Evolutionary conservation across 495 filamentous ascomycete species (phyloP), one percentile per base, ranked within the genome.

Genomic region (Lophiostoma macrostomum): DNA sequence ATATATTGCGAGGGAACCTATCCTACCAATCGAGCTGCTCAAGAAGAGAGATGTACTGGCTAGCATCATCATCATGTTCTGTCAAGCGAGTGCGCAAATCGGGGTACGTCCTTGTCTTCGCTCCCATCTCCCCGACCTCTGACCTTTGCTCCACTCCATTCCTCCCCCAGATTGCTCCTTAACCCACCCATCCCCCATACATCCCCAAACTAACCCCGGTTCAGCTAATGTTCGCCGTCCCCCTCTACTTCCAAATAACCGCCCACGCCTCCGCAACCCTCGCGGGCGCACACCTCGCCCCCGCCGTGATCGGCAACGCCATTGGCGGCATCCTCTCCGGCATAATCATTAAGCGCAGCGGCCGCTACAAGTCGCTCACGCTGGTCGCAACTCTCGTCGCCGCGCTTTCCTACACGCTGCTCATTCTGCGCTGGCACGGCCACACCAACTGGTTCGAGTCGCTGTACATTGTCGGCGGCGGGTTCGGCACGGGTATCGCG

Each of bases 211-310:
- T 35, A 18, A 35, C 19, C 8, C 8, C 6, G 24, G 8, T 13
- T 3, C 25, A 61, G 74, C 60, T 80, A 48, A 80, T 80, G 75
- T 76, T 74, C 35, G 69, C 71, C n/a, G 76, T 87, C 0, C 85
- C 85, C 0, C 67, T 88, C 0, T 88, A 87, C 63, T 87, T 87
- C 59, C 81, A 85, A 54, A 75, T 85, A n/a, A 84, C 81, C 0
- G 57, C 70, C 3, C 63, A 71, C 0, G 73, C 73, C 4, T 80
- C 79, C 7, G 76, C 77, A 44, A 80, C 82, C 0, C 61, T 67
- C 0, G 76, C 83, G 0, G 85, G 84, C 0, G 72, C 73, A 0
- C 81, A 85, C 60, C 69, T 88, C 0, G 67, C 86, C 29, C 83
- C 83, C 0, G 79, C 83, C 11, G 81, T 87, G 1, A 61, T 79